Percentiles rank a stretch among this genome's conserved stretches.
Evolutionary conservation across 1,139 yeast genomes (phyloP).

Genomic region (Candida smagusa): DNA sequence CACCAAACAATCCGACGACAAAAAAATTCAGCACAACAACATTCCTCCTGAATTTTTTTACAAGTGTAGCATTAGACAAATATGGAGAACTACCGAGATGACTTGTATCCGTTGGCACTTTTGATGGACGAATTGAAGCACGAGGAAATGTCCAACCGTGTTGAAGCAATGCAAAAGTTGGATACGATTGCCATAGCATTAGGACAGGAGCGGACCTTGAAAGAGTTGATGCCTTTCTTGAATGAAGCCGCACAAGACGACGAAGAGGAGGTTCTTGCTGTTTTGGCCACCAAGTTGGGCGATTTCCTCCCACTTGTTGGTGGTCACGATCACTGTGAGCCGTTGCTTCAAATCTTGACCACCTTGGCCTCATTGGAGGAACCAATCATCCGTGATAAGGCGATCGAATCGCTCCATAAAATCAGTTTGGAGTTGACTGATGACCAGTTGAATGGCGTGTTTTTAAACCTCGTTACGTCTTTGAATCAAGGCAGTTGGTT

Average conservation of each 20-base stretch:
- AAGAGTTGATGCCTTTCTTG: constrained; percentile 85
- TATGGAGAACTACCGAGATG: constrained; percentile 51
- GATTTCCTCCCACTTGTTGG: constrained; percentile 84
- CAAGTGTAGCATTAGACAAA: constrained; percentile 1
- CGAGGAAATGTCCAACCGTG: constrained; percentile 91
- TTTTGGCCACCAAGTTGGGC: constrained; percentile 87
- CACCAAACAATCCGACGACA: no score
- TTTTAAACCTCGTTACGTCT: constrained; percentile 72
- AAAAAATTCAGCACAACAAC: no score
- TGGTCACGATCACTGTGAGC: constrained; percentile 74
- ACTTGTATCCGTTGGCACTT: constrained; percentile 90
- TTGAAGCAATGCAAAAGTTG: constrained; percentile 91
- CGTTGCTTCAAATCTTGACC: constrained; percentile 81
- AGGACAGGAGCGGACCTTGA: constrained; percentile 90
- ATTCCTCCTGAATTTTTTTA: no score
- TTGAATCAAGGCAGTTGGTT: constrained; percentile 94
- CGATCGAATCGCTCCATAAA: constrained; percentile 78
- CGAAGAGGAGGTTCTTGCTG: constrained; percentile 96
- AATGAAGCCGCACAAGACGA: constrained; percentile 89
- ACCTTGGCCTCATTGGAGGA: constrained; percentile 92
- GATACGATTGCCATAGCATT: constrained; percentile 94
- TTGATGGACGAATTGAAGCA: constrained; percentile 93
- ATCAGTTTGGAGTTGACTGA: constrained; percentile 65
- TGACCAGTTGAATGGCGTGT: constrained; percentile 63
- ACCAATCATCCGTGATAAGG: constrained; percentile 95